A percentile compares a stretch with the other conserved stretches of the same genome.
phyloP scores from a whole-genome alignment of 2,329 filamentous ascomycete genomes.

The Epichloe glyceriae region DNA sequence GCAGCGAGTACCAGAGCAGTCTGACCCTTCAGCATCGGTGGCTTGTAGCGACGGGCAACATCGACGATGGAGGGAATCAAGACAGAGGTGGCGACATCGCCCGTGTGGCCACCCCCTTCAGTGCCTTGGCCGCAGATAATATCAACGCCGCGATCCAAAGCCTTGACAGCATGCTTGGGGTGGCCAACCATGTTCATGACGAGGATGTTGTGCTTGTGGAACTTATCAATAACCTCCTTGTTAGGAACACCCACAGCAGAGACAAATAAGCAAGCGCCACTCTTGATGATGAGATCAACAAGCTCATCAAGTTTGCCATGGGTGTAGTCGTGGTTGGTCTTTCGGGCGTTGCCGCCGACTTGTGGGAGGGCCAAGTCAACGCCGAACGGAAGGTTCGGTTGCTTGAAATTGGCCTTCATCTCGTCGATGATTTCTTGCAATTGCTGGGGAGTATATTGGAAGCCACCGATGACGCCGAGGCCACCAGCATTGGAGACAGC shows the following conservation, averaged over 20 bases:
- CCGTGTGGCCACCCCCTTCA: slow-evolving; percentile 88
- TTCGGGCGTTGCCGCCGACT: slow-evolving; percentile 68
- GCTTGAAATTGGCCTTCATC: slow-evolving; percentile 60
- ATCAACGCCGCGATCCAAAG: slow-evolving; percentile 74
- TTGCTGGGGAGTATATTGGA: slow-evolving; percentile 60
- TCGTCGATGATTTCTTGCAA: slow-evolving; percentile 72
- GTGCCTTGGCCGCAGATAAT: slow-evolving; percentile 86
- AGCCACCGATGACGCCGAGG: slow-evolving; percentile 61
- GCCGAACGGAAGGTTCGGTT: slow-evolving; percentile 67
- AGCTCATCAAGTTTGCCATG: slow-evolving; percentile 77
- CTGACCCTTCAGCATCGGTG: slow-evolving; percentile 53
- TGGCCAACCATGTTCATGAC: slow-evolving; percentile 98
- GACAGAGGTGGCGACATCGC: slow-evolving; percentile 73
- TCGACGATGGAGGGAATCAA: slow-evolving; percentile 81
- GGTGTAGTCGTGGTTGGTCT: slow-evolving; percentile 95
- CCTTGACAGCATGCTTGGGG: slow-evolving; percentile 82
- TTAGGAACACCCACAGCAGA: slow-evolving; percentile 82
- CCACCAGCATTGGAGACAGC: slow-evolving; percentile 84
- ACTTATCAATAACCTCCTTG: slow-evolving; percentile 52
- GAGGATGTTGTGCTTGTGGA: slow-evolving; percentile 69
- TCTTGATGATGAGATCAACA: slow-evolving; percentile 73
- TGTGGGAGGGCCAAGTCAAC: slow-evolving; percentile 87
- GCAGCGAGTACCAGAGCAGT: slow-evolving; percentile 76
- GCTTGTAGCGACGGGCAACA: slow-evolving; percentile 60
- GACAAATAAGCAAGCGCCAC: slow-evolving; percentile 77